Evolutionary conservation across 179 eudicot species (phyloP).

Genomic region (Amaranthus tricolor): DNA sequence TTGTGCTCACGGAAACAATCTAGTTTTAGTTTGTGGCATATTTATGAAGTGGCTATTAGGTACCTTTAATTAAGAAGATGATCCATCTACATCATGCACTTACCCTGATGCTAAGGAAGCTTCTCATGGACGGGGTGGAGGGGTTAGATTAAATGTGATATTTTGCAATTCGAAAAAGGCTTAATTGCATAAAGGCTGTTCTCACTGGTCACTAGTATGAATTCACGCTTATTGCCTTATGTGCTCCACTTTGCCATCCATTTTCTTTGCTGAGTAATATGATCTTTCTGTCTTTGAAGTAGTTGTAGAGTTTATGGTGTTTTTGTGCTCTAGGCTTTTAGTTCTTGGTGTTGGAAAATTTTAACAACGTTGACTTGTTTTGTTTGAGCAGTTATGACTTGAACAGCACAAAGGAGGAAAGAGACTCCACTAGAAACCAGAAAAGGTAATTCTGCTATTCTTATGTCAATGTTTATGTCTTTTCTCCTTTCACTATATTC

Average conservation of each 20-base stretch:
- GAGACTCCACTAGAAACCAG: conserved; percentile 34
- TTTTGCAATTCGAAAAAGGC: too few relatives aligned
- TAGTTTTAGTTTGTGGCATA: background rate
- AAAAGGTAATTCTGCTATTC: conserved; percentile 41
- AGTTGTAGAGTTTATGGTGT: background rate
- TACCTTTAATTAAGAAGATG: too few relatives aligned
- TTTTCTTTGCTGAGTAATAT: background rate
- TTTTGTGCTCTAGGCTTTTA: background rate
- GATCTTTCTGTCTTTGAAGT: background rate
- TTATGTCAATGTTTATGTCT: background rate
- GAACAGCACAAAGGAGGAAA: conserved; percentile 54
- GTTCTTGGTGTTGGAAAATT: background rate
- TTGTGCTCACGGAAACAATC: background rate
- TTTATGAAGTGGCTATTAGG: too few relatives aligned
- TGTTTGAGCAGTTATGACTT: conserved; percentile 48
- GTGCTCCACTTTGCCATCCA: background rate
- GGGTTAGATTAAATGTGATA: too few relatives aligned
- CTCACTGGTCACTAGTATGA: too few relatives aligned
- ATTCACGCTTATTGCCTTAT: too few relatives aligned
- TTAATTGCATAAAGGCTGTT: too few relatives aligned
- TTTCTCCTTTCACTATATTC: background rate
- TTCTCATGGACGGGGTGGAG: too few relatives aligned
- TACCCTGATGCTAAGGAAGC: too few relatives aligned
- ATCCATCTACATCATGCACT: too few relatives aligned
- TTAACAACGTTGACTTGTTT: background rate